Evolutionary conservation across 2,329 filamentous ascomycete species (phyloP).

Genomic region (Arthrobotrys entomopaga): DNA sequence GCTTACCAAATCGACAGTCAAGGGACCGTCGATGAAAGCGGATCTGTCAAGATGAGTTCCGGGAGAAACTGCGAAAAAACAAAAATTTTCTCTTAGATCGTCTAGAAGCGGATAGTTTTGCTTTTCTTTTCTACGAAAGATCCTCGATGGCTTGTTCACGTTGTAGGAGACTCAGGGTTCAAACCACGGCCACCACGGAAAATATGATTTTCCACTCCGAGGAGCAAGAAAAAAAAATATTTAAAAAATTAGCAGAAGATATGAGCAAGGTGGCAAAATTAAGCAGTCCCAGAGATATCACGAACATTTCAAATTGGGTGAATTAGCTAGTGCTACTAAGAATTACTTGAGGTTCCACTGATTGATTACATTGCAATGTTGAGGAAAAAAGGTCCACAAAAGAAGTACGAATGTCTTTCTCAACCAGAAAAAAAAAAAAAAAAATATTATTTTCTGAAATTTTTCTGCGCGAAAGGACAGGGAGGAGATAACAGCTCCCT

Average conservation of each 20-base stretch:
- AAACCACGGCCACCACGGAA: conserved; percentile 2
- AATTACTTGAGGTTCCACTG: neutral
- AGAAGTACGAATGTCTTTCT: conserved; percentile 15
- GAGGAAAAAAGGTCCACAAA: conserved; percentile 3
- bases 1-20: conserved; percentile 26
- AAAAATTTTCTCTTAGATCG: conserved; percentile 13
- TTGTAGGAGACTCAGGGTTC: conserved; percentile 21
- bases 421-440: conserved; percentile 48
- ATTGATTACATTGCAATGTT: conserved; percentile 10
- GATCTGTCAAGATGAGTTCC: conserved; percentile 37
- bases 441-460: too few relatives aligned
- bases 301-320: too few relatives aligned
- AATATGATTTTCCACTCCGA: conserved; percentile 36
- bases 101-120: conserved; percentile 10
- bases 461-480: conserved; percentile 49
- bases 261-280: too few relatives aligned
- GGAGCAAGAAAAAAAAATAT: conserved; percentile 1
- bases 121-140: neutral
- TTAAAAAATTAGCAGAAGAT: neutral
- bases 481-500: conserved; percentile 51
- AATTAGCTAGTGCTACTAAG: too few relatives aligned
- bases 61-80: conserved; percentile 17
- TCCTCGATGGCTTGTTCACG: conserved; percentile 1
- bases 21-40: conserved; percentile 34
- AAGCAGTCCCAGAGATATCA: too few relatives aligned